Evolutionary conservation across 176 grass and related monocot species (phyloP), one percentile per base, ranked within the genome.

Genomic region (Pharus latifolius): DNA sequence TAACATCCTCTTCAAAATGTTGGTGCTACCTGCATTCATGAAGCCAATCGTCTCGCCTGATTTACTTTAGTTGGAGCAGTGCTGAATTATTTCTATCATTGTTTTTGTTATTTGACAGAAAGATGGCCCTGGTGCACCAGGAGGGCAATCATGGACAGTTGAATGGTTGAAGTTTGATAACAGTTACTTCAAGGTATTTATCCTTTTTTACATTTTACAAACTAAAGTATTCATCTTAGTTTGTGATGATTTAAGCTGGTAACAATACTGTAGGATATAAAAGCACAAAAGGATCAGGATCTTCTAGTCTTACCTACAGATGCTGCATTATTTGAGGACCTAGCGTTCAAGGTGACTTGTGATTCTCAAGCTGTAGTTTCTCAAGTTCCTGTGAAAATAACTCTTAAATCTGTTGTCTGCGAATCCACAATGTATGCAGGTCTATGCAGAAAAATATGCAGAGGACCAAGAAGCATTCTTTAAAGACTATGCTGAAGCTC

Each of bases 111-210:
- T 32, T 77, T 60, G 24, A 60, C 58, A 99, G 96, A 94, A 95
- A 86, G 86, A 94, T 77, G 96, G 96, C 43, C 96, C 90, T 76
- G 96, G 96, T 63, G 90, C 87, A 73, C 87, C 96, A 68, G 96
- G 96, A 56, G 96, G 96, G n/a, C 96, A 99, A 61, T 99, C 96
- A 49, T 99, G 96, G 96, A 99, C 96, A n/a, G 64, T 48, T 40
- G 83, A 88, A 42, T 99, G 96, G 90, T 79, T 99, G 54, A 91
- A 84, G 61, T 95, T 99, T 66, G 96, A 99, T 37, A 94, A 99
- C 69, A 99, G 76, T 70, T 99, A 94, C 63, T 99, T 94, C 82
- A 99, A 71, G 73, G 96, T 95, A 62, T 1, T 18, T 56, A 31
- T 13, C 23, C 67, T 45, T 71, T 38, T 5, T 5, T 26, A 52